These are phyloP conservation scores for Capronia epimyces DNA, from an alignment of 2,329 filamentous ascomycete species.

Conservation along the genomic window DNA sequence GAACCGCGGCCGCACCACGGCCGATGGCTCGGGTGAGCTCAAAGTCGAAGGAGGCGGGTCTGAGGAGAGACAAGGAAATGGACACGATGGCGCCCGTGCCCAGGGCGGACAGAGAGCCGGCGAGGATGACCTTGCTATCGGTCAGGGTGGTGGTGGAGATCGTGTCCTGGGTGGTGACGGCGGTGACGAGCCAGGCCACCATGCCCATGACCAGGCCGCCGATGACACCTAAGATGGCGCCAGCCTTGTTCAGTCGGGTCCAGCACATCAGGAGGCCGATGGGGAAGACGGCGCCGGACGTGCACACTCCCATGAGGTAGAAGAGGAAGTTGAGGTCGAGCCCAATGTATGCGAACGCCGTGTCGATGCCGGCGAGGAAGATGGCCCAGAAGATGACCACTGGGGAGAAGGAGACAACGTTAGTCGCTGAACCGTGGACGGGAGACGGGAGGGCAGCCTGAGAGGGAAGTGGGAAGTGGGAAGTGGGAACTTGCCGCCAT, in stretches of 20 bases:
- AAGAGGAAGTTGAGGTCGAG: slow-evolving; percentile 13
- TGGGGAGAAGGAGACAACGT: not conserved
- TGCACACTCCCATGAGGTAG: slow-evolving; percentile 13
- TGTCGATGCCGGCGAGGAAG: slow-evolving; percentile 13
- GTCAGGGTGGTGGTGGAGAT: slow-evolving; percentile 5
- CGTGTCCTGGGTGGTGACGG: slow-evolving; percentile 2
- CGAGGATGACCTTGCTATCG: slow-evolving; percentile 9
- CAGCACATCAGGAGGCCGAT: slow-evolving; percentile 14
- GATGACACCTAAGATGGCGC: slow-evolving; percentile 7
- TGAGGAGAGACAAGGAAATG: slow-evolving; percentile 10
- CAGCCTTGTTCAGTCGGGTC: slow-evolving; percentile 10
- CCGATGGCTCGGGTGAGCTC: slow-evolving; percentile 14
- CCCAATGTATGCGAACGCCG: slow-evolving; percentile 8
- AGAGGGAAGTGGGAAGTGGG: not conserved
- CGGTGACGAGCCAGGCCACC: slow-evolving; percentile 10
- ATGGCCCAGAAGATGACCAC: slow-evolving; percentile 10
- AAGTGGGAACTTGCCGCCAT: slow-evolving; percentile 2
- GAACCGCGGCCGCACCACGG: not conserved
- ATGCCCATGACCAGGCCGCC: slow-evolving; percentile 9
- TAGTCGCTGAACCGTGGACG: too few species aligned
- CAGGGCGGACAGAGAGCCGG: slow-evolving; percentile 9
- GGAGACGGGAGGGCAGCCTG: too few species aligned
- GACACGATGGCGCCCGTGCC: slow-evolving; percentile 10
- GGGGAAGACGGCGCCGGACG: slow-evolving; percentile 10
- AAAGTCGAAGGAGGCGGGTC: slow-evolving; percentile 12